A percentile compares a stretch with the other conserved stretches of the same genome.
Conservation (phyloP, 257 asterid species). For the Hygrophila difformis region DNA sequence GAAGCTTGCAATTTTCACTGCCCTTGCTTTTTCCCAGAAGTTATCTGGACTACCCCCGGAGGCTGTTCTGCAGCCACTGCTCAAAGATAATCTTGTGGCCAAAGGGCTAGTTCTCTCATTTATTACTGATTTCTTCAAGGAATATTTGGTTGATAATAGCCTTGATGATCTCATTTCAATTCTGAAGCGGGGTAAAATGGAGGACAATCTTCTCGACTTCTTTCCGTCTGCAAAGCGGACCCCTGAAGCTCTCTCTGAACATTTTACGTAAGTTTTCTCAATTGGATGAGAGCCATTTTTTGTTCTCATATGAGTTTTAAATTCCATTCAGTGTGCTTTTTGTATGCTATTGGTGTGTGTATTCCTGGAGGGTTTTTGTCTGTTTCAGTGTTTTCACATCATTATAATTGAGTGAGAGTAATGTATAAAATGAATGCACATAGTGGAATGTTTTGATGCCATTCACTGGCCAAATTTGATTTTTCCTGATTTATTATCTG, state of each 20-base stretch:
- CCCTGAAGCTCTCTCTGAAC: slow-evolving; percentile 86
- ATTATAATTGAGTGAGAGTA: too few species aligned
- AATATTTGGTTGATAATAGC: slow-evolving; percentile 89
- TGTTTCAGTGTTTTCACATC: too few species aligned
- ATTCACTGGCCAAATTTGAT: too few species aligned
- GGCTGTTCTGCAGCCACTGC: slow-evolving; percentile 90
- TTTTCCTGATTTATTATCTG: too few species aligned
- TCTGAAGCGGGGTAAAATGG: slow-evolving; percentile 84
- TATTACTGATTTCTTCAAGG: slow-evolving; percentile 89
- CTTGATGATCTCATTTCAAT: slow-evolving; percentile 89
- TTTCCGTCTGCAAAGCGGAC: slow-evolving; percentile 77
- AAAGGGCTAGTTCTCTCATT: slow-evolving; percentile 92
- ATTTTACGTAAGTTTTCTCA: slow-evolving; percentile 61
- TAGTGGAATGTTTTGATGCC: too few species aligned
- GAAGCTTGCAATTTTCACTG: slow-evolving; percentile 94
- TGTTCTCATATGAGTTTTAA: too few species aligned
- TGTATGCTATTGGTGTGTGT: too few species aligned
- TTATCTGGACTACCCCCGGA: slow-evolving; percentile 97
- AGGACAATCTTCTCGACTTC: slow-evolving; percentile 78
- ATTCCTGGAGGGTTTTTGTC: too few species aligned
- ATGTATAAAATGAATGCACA: too few species aligned
- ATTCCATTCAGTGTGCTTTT: too few species aligned
- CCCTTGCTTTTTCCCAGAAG: slow-evolving; percentile 97
- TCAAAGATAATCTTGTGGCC: slow-evolving; percentile 89
- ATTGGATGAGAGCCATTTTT: neutral